Percentiles rank a stretch among this genome's conserved stretches.
Evolutionary conservation across 257 asterid species (phyloP).

Genomic region (Solanum neorickii): DNA sequence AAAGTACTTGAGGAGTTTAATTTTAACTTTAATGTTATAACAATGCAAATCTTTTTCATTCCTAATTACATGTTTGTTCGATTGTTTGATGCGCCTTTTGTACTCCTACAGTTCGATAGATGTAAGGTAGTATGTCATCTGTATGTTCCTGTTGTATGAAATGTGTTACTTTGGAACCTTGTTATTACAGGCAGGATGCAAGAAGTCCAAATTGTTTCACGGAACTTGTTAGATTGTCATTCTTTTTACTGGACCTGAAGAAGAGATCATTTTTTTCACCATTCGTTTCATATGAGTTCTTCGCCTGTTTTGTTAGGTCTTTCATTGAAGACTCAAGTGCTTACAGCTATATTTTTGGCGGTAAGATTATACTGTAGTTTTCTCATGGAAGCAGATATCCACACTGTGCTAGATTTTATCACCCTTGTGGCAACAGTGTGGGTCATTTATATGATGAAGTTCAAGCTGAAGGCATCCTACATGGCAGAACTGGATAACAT

Average conservation of each 20-base stretch:
- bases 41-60: neutral
- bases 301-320: slow-evolving; percentile 36
- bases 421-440: slow-evolving; percentile 81
- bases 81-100: neutral
- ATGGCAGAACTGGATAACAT: slow-evolving; percentile 50
- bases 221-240: neutral
- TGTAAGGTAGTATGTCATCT: neutral
- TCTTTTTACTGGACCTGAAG: neutral
- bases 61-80: neutral
- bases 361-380: slow-evolving; percentile 59
- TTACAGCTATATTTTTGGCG: slow-evolving; percentile 69
- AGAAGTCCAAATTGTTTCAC: neutral
- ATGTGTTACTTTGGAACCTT: neutral
- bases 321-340: slow-evolving; percentile 84
- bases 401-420: slow-evolving; percentile 67
- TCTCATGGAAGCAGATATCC: slow-evolving; percentile 73
- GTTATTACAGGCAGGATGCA: neutral
- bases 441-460: slow-evolving; percentile 80
- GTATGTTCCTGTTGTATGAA: neutral
- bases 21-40: neutral
- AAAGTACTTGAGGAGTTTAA: neutral
- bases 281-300: neutral
- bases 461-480: slow-evolving; percentile 67
- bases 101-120: neutral
- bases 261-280: neutral